Evolutionary conservation across 2,329 filamentous ascomycete genomes (phyloP).

Genomic region (Pezicula radicicola): DNA sequence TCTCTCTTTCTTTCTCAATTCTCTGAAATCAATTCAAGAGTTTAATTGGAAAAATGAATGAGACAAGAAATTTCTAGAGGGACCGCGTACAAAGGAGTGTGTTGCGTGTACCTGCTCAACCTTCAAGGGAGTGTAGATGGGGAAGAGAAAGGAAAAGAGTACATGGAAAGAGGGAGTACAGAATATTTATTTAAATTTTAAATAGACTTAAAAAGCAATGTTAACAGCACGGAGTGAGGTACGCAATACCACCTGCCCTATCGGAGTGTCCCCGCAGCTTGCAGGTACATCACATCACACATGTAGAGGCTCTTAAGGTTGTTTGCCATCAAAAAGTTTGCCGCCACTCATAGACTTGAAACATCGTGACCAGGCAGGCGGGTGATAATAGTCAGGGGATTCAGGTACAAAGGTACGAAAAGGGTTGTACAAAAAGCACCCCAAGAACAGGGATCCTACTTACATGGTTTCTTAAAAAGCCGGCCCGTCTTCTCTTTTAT

Average conservation of each 20-base stretch:
- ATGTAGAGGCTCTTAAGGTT: too few species aligned
- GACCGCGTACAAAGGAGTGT: background rate
- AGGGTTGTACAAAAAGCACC: background rate
- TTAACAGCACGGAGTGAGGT: too few species aligned
- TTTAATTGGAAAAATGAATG: background rate
- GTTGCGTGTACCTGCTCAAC: background rate
- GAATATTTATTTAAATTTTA: background rate
- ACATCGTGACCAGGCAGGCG: too few species aligned
- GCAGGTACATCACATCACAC: too few species aligned
- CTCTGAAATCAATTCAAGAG: too few species aligned
- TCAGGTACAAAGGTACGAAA: background rate
- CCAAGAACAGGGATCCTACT: background rate
- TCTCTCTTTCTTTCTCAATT: too few species aligned
- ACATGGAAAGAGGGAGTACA: background rate
- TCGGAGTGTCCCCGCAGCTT: too few species aligned
- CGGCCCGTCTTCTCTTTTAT: background rate
- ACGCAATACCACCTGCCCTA: too few species aligned
- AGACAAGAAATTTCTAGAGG: background rate
- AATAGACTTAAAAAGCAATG: background rate
- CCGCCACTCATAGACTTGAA: too few species aligned
- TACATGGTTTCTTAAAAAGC: background rate
- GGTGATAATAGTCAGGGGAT: too few species aligned
- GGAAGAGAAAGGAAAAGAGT: background rate
- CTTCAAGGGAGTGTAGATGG: slow-evolving; percentile 1
- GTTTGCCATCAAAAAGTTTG: too few species aligned